Conservation (phyloP, 345 rosid genomes). For the Clarkia xantiana region DNA sequence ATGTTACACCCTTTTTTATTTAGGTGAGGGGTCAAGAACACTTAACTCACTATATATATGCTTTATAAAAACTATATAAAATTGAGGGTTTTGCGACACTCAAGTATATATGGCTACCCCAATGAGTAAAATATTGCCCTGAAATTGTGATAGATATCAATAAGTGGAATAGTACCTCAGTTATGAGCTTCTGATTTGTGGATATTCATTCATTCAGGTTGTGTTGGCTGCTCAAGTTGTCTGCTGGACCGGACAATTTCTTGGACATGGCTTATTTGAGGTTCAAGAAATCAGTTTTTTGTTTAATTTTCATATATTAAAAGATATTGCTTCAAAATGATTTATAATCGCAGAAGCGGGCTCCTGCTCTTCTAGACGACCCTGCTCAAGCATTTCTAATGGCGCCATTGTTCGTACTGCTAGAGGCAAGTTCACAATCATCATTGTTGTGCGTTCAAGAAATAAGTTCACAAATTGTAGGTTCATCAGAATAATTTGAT, state of each 20-base stretch:
- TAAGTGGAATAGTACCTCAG: no score
- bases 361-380: conserved; percentile 6
- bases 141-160: no score
- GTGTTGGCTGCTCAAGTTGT: conserved; percentile 5
- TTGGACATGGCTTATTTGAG: conserved; percentile 9
- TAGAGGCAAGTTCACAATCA: conserved; percentile 5
- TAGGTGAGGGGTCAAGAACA: no score
- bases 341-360: conserved; percentile 6
- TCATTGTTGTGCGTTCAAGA: not conserved
- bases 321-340: no score
- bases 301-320: no score
- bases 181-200: no score
- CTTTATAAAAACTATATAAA: no score
- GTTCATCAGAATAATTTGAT: not conserved
- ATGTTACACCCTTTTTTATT: no score
- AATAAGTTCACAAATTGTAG: not conserved
- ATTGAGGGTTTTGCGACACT: no score
- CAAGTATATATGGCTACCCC: no score
- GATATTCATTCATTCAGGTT: not conserved
- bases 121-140: no score
- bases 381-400: conserved; percentile 4
- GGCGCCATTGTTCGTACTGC: conserved; percentile 10
- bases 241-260: conserved; percentile 9
- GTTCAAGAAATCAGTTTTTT: not conserved
- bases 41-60: no score